Percentiles rank a stretch among this genome's conserved stretches.
Conservation (phyloP, 2,329 filamentous ascomycete genomes). For the Xylariaceae sp. region DNA sequence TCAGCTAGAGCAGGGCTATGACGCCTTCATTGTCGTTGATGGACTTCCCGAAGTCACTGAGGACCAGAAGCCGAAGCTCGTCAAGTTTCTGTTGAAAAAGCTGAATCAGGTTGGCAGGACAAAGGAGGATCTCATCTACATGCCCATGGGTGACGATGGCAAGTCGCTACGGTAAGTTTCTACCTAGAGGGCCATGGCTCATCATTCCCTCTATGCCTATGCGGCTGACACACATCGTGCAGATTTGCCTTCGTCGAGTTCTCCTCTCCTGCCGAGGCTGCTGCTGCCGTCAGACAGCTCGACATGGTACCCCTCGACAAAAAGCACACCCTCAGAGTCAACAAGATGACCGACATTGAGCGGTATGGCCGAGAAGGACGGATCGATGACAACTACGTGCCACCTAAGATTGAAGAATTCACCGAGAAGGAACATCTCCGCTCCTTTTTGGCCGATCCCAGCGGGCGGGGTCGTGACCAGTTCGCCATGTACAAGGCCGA, state of each 20-base stretch:
- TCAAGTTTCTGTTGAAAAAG: constrained; percentile 95
- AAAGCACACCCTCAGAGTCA: constrained; percentile 90
- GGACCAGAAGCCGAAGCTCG: constrained; percentile 86
- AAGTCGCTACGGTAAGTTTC: constrained; percentile 73
- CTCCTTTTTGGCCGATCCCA: constrained; percentile 82
- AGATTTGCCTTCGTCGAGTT: constrained; percentile 98
- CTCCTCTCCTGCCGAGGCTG: constrained; percentile 80
- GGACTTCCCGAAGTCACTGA: constrained; percentile 84
- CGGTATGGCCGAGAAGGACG: constrained; percentile 91
- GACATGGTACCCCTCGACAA: constrained; percentile 87
- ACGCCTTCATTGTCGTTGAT: constrained; percentile 94
- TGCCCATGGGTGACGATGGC: constrained; percentile 85
- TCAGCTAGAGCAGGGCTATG: constrained; percentile 89
- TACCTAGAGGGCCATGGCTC: not conserved
- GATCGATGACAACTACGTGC: constrained; percentile 82
- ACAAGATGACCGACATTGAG: constrained; percentile 98
- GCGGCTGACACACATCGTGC: not conserved
- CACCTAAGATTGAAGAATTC: constrained; percentile 78
- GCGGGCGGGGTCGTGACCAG: constrained; percentile 80
- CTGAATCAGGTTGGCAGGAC: constrained; percentile 79
- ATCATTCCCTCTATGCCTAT: not conserved
- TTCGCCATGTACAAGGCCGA: constrained; percentile 93
- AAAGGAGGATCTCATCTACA: constrained; percentile 81
- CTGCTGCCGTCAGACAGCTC: constrained; percentile 82
- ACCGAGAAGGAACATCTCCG: constrained; percentile 88